Conservation (phyloP, 768 basidiomycete genomes). For the Suillus paluster region DNA sequence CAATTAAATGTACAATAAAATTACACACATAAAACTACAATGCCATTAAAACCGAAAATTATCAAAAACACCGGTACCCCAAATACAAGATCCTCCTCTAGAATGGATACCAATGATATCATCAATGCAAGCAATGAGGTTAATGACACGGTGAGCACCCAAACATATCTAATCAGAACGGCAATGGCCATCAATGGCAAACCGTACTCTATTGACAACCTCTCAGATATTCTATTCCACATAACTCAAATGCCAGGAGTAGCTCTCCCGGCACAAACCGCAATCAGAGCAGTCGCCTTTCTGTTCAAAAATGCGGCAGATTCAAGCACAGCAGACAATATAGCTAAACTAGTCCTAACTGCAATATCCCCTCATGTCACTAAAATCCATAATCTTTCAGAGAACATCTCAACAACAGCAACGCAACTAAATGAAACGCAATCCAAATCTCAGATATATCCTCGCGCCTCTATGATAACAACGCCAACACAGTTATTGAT, state of each 20-base stretch:
- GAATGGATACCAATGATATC: neutral
- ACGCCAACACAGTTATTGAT: neutral
- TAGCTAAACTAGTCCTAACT: neutral
- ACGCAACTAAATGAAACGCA: neutral
- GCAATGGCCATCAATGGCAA: slow-evolving; percentile 2
- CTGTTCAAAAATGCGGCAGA: slow-evolving; percentile 5
- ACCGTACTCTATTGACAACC: neutral
- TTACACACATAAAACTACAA: no score
- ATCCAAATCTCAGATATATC: neutral
- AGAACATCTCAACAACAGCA: neutral
- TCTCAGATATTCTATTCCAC: neutral
- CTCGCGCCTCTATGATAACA: neutral
- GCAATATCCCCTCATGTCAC: slow-evolving; percentile 5
- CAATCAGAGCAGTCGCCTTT: slow-evolving; percentile 6
- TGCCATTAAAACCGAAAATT: no score
- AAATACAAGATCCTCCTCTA: neutral
- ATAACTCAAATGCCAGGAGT: slow-evolving; percentile 5
- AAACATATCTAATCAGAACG: neutral
- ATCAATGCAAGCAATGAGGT: neutral
- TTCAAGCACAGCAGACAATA: neutral
- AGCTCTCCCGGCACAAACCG: neutral
- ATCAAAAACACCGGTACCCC: neutral
- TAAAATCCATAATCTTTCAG: neutral
- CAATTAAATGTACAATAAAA: no score
- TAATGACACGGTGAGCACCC: neutral